phyloP scores from a whole-genome alignment of 176 grass and related monocot species.

The Paspalum vaginatum region DNA sequence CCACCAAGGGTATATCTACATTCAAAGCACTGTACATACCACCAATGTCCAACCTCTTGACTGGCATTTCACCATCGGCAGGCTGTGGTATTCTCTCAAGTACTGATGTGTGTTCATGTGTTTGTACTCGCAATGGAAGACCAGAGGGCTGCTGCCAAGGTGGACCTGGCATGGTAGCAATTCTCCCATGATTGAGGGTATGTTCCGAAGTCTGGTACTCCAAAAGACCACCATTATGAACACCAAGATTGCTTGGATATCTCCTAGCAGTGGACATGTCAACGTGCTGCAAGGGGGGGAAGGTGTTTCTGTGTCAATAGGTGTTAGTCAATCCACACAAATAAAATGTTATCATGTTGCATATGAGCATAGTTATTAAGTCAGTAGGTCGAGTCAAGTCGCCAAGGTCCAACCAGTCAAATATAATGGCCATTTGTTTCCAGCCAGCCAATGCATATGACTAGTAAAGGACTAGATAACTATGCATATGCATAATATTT shows the following conservation, averaged over 20 bases:
- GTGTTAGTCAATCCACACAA: conserved; percentile 7
- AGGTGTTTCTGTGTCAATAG: conserved; percentile 8
- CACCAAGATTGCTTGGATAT: conserved; percentile 48
- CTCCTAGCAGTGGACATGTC: conserved; percentile 52
- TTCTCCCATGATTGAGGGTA: conserved; percentile 40
- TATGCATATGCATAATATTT: not conserved
- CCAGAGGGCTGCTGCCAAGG: conserved; percentile 59
- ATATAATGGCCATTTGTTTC: too few relatives aligned
- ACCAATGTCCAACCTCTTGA: conserved; percentile 46
- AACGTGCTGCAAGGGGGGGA: conserved; percentile 52
- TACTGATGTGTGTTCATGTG: conserved; percentile 50
- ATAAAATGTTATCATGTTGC: not conserved
- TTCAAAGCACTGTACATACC: conserved; percentile 50
- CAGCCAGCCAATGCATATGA: too few relatives aligned
- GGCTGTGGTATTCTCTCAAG: conserved; percentile 47
- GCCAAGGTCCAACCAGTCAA: too few relatives aligned
- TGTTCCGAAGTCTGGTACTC: conserved; percentile 57
- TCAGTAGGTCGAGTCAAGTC: too few relatives aligned
- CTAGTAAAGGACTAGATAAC: too few relatives aligned
- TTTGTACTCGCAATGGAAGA: conserved; percentile 51
- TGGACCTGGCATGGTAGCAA: conserved; percentile 38
- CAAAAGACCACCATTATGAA: conserved; percentile 47
- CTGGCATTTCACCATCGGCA: conserved; percentile 59
- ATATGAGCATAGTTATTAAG: too few relatives aligned
- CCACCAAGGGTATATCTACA: conserved; percentile 45